Conservation (phyloP, 306 rosid genomes). For the Phaseolus lunatus region DNA sequence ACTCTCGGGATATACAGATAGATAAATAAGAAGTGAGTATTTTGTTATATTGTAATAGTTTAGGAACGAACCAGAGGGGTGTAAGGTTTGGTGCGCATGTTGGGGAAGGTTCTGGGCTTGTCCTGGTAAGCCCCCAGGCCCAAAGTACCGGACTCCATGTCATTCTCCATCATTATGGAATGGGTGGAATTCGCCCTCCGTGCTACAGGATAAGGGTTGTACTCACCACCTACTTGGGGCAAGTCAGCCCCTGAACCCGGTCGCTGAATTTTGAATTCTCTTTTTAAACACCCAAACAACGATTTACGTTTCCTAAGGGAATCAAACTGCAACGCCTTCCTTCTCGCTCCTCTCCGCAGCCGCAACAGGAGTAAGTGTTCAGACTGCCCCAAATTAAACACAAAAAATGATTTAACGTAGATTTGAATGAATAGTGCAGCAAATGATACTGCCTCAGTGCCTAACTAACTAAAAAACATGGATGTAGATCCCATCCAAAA, state of each 20-base stretch:
- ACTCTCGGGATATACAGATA: neutral
- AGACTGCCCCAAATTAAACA: neutral
- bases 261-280: constrained; percentile 81
- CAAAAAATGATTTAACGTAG: neutral
- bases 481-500: constrained; percentile 23
- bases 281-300: constrained; percentile 40
- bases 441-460: too few relatives aligned
- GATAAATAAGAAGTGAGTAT: neutral
- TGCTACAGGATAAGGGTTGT: constrained; percentile 69
- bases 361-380: constrained; percentile 1
- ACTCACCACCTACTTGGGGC: constrained; percentile 94
- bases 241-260: constrained; percentile 96
- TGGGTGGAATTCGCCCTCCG: constrained; percentile 78
- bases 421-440: neutral
- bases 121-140: constrained; percentile 80
- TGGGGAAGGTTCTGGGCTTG: constrained; percentile 84
- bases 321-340: constrained; percentile 30
- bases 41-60: neutral
- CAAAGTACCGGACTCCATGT: constrained; percentile 70
- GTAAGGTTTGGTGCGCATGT: constrained; percentile 87
- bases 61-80: constrained; percentile 69
- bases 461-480: neutral
- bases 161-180: constrained; percentile 67
- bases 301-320: constrained; percentile 12
- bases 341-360: constrained; percentile 8